Percentiles rank a stretch among this genome's conserved stretches.
These are phyloP conservation scores for Cochlearia excelsa DNA, from an alignment of 345 rosid species.

Conservation along the genomic window DNA sequence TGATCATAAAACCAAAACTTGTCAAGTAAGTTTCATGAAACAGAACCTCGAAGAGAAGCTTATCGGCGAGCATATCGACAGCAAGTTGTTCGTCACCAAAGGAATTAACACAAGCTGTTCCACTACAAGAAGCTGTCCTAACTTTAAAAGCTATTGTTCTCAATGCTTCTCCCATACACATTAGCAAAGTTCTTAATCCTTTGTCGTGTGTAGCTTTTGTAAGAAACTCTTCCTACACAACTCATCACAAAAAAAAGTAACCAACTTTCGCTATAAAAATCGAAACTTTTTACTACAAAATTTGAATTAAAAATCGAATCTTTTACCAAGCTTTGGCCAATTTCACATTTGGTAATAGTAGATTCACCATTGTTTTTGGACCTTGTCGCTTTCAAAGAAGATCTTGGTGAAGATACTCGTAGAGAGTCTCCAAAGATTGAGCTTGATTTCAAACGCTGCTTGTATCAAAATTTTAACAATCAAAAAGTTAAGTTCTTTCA, in stretches of 20 bases:
- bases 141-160: slow-evolving; percentile 89
- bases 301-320: slow-evolving; percentile 3
- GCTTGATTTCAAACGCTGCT: slow-evolving; percentile 46
- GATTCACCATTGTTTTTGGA: slow-evolving; percentile 54
- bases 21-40: not conserved
- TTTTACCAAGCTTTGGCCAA: slow-evolving; percentile 93
- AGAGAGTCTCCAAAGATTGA: slow-evolving; percentile 76
- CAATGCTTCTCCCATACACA: slow-evolving; percentile 94
- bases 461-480: not conserved
- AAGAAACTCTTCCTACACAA: slow-evolving; percentile 77
- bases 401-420: slow-evolving; percentile 44
- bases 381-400: slow-evolving; percentile 49
- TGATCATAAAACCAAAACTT: not conserved
- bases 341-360: slow-evolving; percentile 66
- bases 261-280: slow-evolving; percentile 12
- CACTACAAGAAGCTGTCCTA: slow-evolving; percentile 97
- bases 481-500: not conserved
- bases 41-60: slow-evolving; percentile 86
- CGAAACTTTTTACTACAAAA: not conserved
- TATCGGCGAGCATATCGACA: slow-evolving; percentile 88
- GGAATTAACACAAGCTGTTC: slow-evolving; percentile 88
- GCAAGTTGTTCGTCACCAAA: slow-evolving; percentile 99
- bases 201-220: slow-evolving; percentile 78
- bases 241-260: slow-evolving; percentile 6
- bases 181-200: slow-evolving; percentile 66